phyloP scores from a whole-genome alignment of 2,329 filamentous ascomycete genomes.

The Epichloe gansuensis region DNA sequence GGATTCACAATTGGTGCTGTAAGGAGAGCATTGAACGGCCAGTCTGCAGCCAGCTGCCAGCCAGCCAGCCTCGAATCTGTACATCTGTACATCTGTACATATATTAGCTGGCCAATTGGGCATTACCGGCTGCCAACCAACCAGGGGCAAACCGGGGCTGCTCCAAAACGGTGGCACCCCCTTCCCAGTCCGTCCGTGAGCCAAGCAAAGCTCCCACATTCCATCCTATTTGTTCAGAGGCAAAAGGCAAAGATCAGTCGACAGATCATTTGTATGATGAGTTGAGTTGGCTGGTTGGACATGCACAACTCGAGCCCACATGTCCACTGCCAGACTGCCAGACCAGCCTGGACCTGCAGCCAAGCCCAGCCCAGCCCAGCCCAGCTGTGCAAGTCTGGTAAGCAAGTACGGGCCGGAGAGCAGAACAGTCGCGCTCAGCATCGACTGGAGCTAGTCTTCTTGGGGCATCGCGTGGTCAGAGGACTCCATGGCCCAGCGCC shows the following conservation, averaged over 20 bases:
- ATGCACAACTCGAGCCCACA: not conserved
- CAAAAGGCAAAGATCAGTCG: not conserved
- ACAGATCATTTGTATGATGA: no score
- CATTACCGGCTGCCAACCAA: not conserved
- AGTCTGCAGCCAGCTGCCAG: no score
- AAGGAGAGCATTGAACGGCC: no score
- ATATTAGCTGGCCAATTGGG: no score
- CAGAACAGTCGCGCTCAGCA: no score
- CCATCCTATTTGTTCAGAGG: not conserved
- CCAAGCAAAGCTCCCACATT: not conserved
- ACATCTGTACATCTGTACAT: no score
- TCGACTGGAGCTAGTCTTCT: not conserved
- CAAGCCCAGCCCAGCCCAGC: not conserved
- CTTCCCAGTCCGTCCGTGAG: not conserved
- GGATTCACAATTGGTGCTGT: not conserved
- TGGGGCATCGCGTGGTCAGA: not conserved
- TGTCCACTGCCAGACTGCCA: not conserved
- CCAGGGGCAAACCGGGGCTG: not conserved
- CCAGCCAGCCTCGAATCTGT: no score
- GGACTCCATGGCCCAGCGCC: not conserved
- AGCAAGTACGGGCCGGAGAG: not conserved
- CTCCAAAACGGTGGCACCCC: not conserved
- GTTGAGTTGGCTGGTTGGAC: not conserved
- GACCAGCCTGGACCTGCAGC: not conserved
- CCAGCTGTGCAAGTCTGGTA: not conserved